Base-by-base conservation (phyloP, 495 filamentous ascomycete species). In the Neurospora sp. region DNA sequence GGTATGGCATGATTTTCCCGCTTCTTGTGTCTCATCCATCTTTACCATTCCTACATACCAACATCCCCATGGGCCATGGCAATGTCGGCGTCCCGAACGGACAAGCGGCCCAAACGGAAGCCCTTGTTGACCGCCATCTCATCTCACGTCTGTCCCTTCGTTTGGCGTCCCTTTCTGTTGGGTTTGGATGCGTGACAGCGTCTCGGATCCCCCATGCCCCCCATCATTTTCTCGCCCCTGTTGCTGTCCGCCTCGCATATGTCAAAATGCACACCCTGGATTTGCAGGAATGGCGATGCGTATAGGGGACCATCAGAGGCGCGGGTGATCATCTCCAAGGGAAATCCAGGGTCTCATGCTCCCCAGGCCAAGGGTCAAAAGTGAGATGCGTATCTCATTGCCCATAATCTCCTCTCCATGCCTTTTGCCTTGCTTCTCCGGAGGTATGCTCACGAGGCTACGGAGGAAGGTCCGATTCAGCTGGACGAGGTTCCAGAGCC, bases 1-100 rank as follows among this genome's bases (percentile, higher is more conserved):
- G 82, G 84, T 85, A 83, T 76, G 84, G 70, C 59, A 74, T 41
- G 70, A 76, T 75, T 76, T 77, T 74, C 59, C 72, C 39, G 69
- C 75, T 73, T 59, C 71, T 70, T 39, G 69, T 72, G 39, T 39
- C 16, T 59, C 59, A 69, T 74, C 46, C 71, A 48, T 46, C 38
- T 42, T 71, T 69, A 38, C 62, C 46, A 69, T 38, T 69, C 46
- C 69, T 27, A 72, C 72, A 70, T 73, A 72, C 66, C 69, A 42
- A 71, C n/a, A 46, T 74, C 71, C 38, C 71, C 70, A 39, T 54
- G 23, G n/a, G 8, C 35, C 35, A n/a, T 27, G 39, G 39, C 41
- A 38, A 27, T 23, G 38, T 27, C 41, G 37, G 66, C 69, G 39
- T 44, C 39, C 38, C 8, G 42, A 62, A 37, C 10, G 10, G 39